These are phyloP conservation scores for Austroboletus eburneus DNA, from an alignment of 768 basidiomycete species.

Conservation along the genomic window DNA sequence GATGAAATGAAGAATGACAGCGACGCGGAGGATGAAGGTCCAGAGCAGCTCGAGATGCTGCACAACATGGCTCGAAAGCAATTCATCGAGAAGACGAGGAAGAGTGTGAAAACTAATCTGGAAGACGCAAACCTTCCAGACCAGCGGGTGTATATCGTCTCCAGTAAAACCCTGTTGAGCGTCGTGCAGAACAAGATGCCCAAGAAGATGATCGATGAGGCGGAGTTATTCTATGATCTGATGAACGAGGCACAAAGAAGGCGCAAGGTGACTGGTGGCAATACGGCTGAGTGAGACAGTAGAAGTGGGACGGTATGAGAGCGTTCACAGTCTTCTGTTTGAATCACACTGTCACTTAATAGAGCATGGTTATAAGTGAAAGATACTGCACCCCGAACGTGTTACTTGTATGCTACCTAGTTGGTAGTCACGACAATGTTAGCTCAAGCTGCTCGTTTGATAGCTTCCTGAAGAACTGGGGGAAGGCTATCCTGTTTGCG, in stretches of 20 bases:
- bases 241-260: slow-evolving; percentile 10
- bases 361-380: too few relatives aligned
- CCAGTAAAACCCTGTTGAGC: slow-evolving; percentile 14
- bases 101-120: slow-evolving; percentile 16
- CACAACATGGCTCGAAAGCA: slow-evolving; percentile 10
- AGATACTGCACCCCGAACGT: too few relatives aligned
- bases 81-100: slow-evolving; percentile 15
- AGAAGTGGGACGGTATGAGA: too few relatives aligned
- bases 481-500: too few relatives aligned
- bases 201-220: slow-evolving; percentile 20
- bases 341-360: too few relatives aligned
- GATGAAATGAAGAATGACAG: slow-evolving; percentile 20
- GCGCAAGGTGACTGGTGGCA: neutral
- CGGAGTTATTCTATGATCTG: slow-evolving; percentile 19
- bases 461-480: too few relatives aligned
- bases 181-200: slow-evolving; percentile 17
- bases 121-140: slow-evolving; percentile 20
- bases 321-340: too few relatives aligned
- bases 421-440: too few relatives aligned
- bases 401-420: too few relatives aligned
- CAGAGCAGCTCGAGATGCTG: slow-evolving; percentile 2
- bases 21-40: slow-evolving; percentile 13
- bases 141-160: too few relatives aligned
- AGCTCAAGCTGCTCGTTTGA: too few relatives aligned
- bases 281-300: neutral